Evolutionary conservation across 192 early-diverging fungal species (phyloP).

Genomic region (Diversispora epigaea): DNA sequence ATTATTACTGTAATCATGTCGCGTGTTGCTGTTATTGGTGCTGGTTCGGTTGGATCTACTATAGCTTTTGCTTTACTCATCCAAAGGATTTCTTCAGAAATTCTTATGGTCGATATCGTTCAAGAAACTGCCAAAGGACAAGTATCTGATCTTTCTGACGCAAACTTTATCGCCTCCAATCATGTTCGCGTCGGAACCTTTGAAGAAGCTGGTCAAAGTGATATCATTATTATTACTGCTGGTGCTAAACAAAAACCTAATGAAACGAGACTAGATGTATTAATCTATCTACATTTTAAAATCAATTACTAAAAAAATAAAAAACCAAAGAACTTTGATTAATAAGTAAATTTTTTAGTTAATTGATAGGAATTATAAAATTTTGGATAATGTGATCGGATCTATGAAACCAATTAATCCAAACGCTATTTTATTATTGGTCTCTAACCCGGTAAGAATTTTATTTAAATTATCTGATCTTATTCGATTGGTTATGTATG

Average conservation of each 20-base stretch:
- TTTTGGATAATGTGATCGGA: conserved; percentile 69
- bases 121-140: conserved; percentile 69
- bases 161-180: conserved; percentile 68
- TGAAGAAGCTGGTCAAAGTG: conserved; percentile 76
- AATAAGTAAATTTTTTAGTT: conserved; percentile 40
- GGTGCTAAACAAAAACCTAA: conserved; percentile 79
- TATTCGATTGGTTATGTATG: too few species aligned
- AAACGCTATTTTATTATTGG: conserved; percentile 70
- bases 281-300: not conserved
- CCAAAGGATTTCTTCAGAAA: conserved; percentile 66
- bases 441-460: conserved; percentile 72
- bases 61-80: conserved; percentile 71
- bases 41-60: conserved; percentile 75
- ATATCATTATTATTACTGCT: conserved; percentile 82
- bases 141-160: conserved; percentile 81
- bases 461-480: not conserved
- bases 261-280: conserved; percentile 65
- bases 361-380: conserved; percentile 78
- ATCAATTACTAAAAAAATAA: not conserved
- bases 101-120: conserved; percentile 72
- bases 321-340: not conserved
- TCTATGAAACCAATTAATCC: conserved; percentile 73
- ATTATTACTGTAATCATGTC: too few species aligned
- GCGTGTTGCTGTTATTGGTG: conserved; percentile 70
- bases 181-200: conserved; percentile 57